phyloP scores from a whole-genome alignment of 805 yeast genomes.

The Lipomyces anomalus region DNA sequence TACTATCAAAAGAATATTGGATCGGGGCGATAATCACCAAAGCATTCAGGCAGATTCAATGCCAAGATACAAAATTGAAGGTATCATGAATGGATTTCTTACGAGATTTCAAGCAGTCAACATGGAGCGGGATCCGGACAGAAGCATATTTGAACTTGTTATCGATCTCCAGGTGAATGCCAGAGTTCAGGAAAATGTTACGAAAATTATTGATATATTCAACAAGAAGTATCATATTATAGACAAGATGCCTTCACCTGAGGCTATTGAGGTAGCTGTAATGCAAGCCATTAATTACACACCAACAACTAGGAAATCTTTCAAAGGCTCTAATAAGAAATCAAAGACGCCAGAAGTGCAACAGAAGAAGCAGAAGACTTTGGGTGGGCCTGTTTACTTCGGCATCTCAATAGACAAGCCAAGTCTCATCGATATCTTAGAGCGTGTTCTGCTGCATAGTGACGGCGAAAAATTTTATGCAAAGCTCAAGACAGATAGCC shows the following conservation, averaged over 20 bases:
- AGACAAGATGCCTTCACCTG: constrained; percentile 39
- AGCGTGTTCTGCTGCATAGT: not conserved
- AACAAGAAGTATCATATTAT: constrained; percentile 42
- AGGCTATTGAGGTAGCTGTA: constrained; percentile 44
- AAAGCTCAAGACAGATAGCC: constrained; percentile 20
- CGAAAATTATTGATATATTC: constrained; percentile 39
- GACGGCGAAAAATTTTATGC: constrained; percentile 16
- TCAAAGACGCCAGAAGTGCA: constrained; percentile 10
- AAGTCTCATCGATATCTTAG: not conserved
- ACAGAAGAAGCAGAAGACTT: not conserved
- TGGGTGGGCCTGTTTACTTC: not conserved
- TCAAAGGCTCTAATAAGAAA: constrained; percentile 21
- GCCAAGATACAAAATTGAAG: constrained; percentile 46
- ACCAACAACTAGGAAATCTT: constrained; percentile 45
- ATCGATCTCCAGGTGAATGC: constrained; percentile 50
- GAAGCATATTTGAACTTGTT: constrained; percentile 52
- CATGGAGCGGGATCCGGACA: constrained; percentile 49
- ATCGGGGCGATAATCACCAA: constrained; percentile 85
- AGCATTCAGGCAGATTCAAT: constrained; percentile 53
- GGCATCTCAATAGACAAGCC: not conserved
- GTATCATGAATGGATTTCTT: constrained; percentile 70
- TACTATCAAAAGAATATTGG: constrained; percentile 54
- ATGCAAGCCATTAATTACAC: constrained; percentile 47
- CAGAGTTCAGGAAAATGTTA: constrained; percentile 49
- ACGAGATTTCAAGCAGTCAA: constrained; percentile 60